phyloP scores from a whole-genome alignment of 805 yeast genomes.

The Jamesozyma gamospora region DNA sequence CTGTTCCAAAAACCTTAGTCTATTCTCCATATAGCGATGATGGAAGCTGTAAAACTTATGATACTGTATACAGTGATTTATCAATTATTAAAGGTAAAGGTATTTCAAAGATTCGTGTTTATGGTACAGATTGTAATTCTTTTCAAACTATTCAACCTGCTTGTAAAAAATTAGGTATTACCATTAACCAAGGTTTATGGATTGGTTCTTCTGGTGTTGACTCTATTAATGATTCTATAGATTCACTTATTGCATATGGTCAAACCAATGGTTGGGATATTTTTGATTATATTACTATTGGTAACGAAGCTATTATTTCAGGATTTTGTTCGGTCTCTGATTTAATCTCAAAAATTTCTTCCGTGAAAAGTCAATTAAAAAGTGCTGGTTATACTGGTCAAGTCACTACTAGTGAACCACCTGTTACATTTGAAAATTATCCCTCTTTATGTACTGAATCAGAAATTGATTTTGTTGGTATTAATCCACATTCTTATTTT shows the following conservation, averaged over 20 bases:
- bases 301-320: constrained; percentile 75
- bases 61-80: constrained; percentile 50
- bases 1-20: constrained; percentile 50
- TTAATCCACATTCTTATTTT: constrained; percentile 83
- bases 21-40: constrained; percentile 72
- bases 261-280: constrained; percentile 56
- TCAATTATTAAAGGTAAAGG: constrained; percentile 47
- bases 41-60: constrained; percentile 54
- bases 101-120: constrained; percentile 58
- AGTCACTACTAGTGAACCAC: constrained; percentile 83
- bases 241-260: constrained; percentile 42
- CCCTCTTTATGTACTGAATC: constrained; percentile 62
- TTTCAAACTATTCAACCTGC: constrained; percentile 55
- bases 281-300: constrained; percentile 71
- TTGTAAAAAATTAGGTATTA: constrained; percentile 49
- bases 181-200: constrained; percentile 84
- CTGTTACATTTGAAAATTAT: constrained; percentile 53
- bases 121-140: constrained; percentile 80
- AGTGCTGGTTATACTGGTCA: constrained; percentile 69
- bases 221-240: constrained; percentile 54
- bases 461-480: constrained; percentile 72
- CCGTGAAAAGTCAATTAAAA: constrained; percentile 48
- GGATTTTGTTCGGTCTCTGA: constrained; percentile 52
- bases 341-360: constrained; percentile 52
- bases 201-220: constrained; percentile 53